A percentile compares a stretch with the other conserved stretches of the same genome.
phyloP scores from a whole-genome alignment of 1,284 basidiomycete species.

The Marasmius oreades region DNA sequence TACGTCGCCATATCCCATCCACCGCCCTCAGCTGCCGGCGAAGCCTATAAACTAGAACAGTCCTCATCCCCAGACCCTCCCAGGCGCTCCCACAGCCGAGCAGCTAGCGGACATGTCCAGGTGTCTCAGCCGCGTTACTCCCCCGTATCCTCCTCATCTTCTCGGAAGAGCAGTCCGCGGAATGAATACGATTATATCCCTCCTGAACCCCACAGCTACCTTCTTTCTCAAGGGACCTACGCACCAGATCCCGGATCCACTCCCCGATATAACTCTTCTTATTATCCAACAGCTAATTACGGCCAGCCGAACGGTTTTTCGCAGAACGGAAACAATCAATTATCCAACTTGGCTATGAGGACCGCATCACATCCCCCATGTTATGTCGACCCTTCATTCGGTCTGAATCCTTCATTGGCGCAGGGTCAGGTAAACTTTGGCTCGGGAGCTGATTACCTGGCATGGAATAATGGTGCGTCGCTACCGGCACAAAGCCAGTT shows the following conservation, averaged over 20 bases:
- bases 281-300: background rate
- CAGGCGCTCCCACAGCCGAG: conserved; percentile 2
- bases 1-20: conserved; percentile 15
- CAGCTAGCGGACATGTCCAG: background rate
- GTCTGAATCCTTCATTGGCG: background rate
- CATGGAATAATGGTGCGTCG: conserved; percentile 1
- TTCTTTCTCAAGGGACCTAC: background rate
- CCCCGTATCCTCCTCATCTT: conserved; percentile 2
- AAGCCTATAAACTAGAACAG: conserved; percentile 1
- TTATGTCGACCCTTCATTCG: conserved; percentile 1
- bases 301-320: background rate
- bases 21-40: conserved; percentile 3
- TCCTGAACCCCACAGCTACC: background rate
- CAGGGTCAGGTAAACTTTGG: background rate
- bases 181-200: background rate
- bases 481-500: background rate
- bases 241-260: conserved; percentile 3
- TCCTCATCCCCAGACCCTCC: background rate
- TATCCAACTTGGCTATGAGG: background rate
- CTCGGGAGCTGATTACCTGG: conserved; percentile 1
- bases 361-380: background rate
- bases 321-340: background rate
- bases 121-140: conserved; percentile 1
- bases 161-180: background rate
- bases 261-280: conserved; percentile 1